Evolutionary conservation across 164 flowering plant species (phyloP), one percentile per base, ranked within the genome.

Genomic region (Taxillus chinensis): DNA sequence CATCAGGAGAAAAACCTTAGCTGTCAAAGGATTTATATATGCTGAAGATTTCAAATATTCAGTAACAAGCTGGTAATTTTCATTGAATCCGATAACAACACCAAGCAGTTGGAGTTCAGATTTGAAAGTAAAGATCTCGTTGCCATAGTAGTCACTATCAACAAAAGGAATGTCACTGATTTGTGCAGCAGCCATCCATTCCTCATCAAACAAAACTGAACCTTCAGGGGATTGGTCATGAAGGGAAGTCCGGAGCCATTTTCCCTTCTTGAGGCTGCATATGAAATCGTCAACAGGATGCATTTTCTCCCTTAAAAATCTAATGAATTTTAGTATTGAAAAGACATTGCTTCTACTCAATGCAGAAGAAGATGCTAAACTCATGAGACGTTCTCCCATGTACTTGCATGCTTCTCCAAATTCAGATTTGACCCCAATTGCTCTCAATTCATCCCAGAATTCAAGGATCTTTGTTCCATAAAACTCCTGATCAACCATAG

Each of bases 311-410:
- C 76, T 67, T 68, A 87, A 59, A 62, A 67, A 76, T 43, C 48
- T 74, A 49, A 85, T 79, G 74, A 87, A 82, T 2, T 70, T 66
- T 3, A 85, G 77, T n/a, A 87, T 77, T 0, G 78, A 76, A 17
- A 78, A 57, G 39, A 87, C 86, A 27, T 73, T 67, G 46, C 39
- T 55, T 62, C 27, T 74, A 3, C 82, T 74, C 57, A 83, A 55
- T n/a, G 53, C 64, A 7, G 74, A 74, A 3, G 69, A 67, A 12
- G 71, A 69, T n/a, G 83, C 86, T 13, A 79, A 62, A 42, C 68
- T 57, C 85, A 84, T 81, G 41, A 86, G 82, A 67, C 62, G 85
- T 13, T 73, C 64, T 41, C 86, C 87, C 58, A 87, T 81, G 63
- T 66, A 87, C n/a, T 57, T 3, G 51, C 86, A 85, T 0, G 85